Percentiles rank a stretch among this genome's conserved stretches.
Conservation (phyloP, 1,139 yeast genomes). For the Wickerhamiella pararugosa region DNA sequence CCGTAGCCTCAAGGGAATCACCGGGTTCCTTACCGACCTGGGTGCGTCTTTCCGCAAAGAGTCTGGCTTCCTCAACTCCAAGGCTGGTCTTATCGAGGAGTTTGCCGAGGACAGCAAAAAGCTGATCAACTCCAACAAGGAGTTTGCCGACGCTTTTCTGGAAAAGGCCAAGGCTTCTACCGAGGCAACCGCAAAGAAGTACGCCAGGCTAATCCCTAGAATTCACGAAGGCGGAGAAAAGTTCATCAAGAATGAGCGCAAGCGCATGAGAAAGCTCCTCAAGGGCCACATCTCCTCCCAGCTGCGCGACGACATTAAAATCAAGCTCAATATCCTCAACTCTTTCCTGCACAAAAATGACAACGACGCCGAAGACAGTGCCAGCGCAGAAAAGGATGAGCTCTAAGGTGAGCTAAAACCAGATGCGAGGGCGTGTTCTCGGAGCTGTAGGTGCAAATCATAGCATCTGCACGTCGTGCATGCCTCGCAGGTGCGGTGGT, state of each 20-base stretch:
- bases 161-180: slow-evolving; percentile 16
- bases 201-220: slow-evolving; percentile 37
- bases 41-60: slow-evolving; percentile 38
- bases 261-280: slow-evolving; percentile 37
- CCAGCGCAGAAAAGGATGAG: background rate
- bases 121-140: slow-evolving; percentile 11
- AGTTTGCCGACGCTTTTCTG: slow-evolving; percentile 16
- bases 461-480: no score
- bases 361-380: background rate
- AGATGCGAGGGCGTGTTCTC: no score
- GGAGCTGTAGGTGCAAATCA: no score
- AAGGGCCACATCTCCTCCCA: slow-evolving; percentile 22
- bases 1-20: slow-evolving; percentile 31
- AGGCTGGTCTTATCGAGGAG: slow-evolving; percentile 41
- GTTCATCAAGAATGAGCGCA: slow-evolving; percentile 37
- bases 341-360: slow-evolving; percentile 9
- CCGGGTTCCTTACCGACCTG: slow-evolving; percentile 36
- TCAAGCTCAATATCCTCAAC: slow-evolving; percentile 12
- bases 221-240: slow-evolving; percentile 33
- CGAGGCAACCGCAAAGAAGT: slow-evolving; percentile 28
- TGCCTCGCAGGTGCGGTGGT: no score
- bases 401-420: background rate
- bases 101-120: slow-evolving; percentile 25
- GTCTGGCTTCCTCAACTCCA: slow-evolving; percentile 36
- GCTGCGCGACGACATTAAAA: slow-evolving; percentile 19